Evolutionary conservation across 2,329 filamentous ascomycete genomes (phyloP).

Genomic region (Talaromyces sp.): DNA sequence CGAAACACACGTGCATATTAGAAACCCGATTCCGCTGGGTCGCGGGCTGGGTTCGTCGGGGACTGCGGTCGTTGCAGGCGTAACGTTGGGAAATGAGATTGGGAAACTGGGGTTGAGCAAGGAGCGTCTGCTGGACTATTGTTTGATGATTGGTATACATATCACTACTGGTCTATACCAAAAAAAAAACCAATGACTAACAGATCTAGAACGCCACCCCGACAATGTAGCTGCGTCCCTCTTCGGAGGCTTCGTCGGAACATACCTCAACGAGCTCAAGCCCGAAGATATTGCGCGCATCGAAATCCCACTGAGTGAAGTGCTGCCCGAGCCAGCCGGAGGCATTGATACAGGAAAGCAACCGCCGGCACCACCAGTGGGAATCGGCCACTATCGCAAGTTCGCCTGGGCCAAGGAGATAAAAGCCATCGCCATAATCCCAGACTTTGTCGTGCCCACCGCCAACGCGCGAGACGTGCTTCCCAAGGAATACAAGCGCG

Average conservation of each 20-base stretch:
- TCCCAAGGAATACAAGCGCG: slow-evolving; percentile 71
- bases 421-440: slow-evolving; percentile 95
- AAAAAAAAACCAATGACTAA: not conserved
- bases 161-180: too few relatives aligned
- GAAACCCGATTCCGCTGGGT: slow-evolving; percentile 90
- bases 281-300: slow-evolving; percentile 84
- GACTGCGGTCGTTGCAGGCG: slow-evolving; percentile 90
- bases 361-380: slow-evolving; percentile 82
- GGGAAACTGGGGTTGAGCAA: slow-evolving; percentile 73
- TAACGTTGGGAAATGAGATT: slow-evolving; percentile 86
- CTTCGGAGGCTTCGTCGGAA: slow-evolving; percentile 94
- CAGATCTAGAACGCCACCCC: slow-evolving; percentile 64
- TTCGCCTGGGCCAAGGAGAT: slow-evolving; percentile 93
- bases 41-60: slow-evolving; percentile 92
- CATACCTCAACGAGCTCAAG: slow-evolving; percentile 87
- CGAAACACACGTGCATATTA: slow-evolving; percentile 88
- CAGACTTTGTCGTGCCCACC: slow-evolving; percentile 92
- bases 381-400: slow-evolving; percentile 94
- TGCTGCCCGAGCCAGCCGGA: slow-evolving; percentile 82
- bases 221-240: slow-evolving; percentile 94
- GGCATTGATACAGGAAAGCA: slow-evolving; percentile 83
- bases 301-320: slow-evolving; percentile 92
- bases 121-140: slow-evolving; percentile 87
- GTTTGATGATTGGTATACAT: slow-evolving; percentile 80
- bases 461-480: slow-evolving; percentile 83